These are phyloP conservation scores for Stramenopiles sp. DNA, from an alignment of 352 stramenopile species.

Conservation along the genomic window DNA sequence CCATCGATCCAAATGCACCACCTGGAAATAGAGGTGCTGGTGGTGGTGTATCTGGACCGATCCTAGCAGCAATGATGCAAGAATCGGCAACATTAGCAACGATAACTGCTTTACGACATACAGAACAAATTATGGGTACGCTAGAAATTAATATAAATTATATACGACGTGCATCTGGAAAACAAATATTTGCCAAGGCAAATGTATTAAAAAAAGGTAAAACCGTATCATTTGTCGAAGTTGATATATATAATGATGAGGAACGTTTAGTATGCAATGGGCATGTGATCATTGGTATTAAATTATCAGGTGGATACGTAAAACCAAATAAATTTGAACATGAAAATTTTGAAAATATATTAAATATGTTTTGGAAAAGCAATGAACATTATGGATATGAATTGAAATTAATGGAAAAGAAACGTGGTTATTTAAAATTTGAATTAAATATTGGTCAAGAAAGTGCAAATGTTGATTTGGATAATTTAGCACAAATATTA, in stretches of 20 bases:
- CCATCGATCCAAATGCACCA: not conserved
- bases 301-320: not conserved
- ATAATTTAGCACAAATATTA: not conserved
- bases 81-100: not conserved
- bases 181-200: not conserved
- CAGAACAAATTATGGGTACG: not conserved
- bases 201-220: not conserved
- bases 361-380: not conserved
- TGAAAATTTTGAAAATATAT: not conserved
- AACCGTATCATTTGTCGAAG: not conserved
- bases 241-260: not conserved
- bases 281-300: not conserved
- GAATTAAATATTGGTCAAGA: not conserved
- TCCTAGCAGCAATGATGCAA: not conserved
- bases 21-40: not conserved
- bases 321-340: not conserved
- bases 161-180: not conserved
- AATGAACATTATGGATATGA: not conserved
- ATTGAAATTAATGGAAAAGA: not conserved
- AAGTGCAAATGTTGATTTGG: not conserved
- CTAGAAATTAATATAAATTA: not conserved
- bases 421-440: not conserved
- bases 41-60: not conserved
- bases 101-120: not conserved
- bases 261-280: not conserved